Percentiles rank a stretch among this genome's conserved stretches.
Conservation (phyloP, 2,329 filamentous ascomycete species). For the Aspergillus neoniger region DNA sequence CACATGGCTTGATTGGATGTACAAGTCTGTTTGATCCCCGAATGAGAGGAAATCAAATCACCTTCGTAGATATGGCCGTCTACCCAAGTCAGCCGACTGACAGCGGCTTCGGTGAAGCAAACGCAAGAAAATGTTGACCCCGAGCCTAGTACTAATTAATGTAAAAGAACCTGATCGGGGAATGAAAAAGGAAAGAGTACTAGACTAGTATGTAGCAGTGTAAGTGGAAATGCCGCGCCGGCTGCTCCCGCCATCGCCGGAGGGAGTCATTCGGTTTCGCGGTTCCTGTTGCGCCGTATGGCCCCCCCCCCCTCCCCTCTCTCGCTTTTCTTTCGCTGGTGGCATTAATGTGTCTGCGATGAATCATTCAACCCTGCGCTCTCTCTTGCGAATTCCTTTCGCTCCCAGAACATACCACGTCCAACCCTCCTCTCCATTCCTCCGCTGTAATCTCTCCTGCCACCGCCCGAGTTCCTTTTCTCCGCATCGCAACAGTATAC, state of each 20-base stretch:
- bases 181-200: background rate
- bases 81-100: no score
- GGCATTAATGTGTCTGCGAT: slow-evolving; percentile 1
- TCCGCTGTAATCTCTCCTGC: background rate
- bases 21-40: no score
- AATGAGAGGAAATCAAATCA: no score
- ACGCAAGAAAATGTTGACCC: background rate
- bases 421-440: background rate
- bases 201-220: no score
- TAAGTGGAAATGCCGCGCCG: background rate
- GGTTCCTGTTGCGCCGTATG: background rate
- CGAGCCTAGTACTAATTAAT: background rate
- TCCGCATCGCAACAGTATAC: background rate
- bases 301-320: background rate
- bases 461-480: slow-evolving; percentile 4
- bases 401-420: background rate
- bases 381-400: background rate
- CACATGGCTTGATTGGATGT: no score
- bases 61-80: no score
- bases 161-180: background rate
- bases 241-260: background rate
- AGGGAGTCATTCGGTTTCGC: background rate
- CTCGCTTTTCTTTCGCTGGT: background rate
- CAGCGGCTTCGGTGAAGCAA: background rate
- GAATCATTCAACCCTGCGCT: slow-evolving; percentile 5